Evolutionary conservation across 176 grass and related monocot genomes (phyloP), one percentile per base, ranked within the genome.

Genomic region (Oryza officinalis): DNA sequence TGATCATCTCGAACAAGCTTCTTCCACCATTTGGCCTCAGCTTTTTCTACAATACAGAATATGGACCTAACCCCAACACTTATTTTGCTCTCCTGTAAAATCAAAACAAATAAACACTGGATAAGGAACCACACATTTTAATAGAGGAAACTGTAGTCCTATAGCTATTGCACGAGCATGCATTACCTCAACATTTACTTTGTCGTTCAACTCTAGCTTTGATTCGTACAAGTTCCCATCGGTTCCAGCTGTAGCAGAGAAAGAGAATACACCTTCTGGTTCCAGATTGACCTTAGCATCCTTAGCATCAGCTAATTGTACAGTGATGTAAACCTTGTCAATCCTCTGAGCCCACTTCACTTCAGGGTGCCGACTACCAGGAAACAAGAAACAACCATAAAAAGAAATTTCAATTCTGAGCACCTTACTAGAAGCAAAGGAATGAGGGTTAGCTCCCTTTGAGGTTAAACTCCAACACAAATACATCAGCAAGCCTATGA

Each of bases 311-410:
- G 96, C 52, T 50, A 99, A 78, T 69, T 96, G 91, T 68, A 99
- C 77, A 6, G 93, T 99, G 74, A 99, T 81, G 75, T 94, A 99
- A 38, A 99, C 85, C 41, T 99, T 92, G 88, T 99, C 96, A 41
- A 92, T 69, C 81, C 96, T 96, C 72, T 99, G 90, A 27, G 96
- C 96, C 96, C 93, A 96, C 89, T 87, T 94, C 64, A 96, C 83
- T 84, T 93, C 91, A 40, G 96, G 96, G 71, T 91, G 84, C 22
- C 96, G 89, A 87, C 91, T 97, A 87, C 74, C 74, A 81, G 50
- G 80, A 89, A 47, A 87, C 63, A 86, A 69, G 65, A 80, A 77
- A 71, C 4, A 13, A 46, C 33, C 54, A 67, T 28, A 18, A 54
- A 65, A 57, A 27, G 33, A 71, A 83, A 80, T 37, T 9, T 37